Conservation (phyloP, 148 eudicot genomes). For the Limonium bicolor region DNA sequence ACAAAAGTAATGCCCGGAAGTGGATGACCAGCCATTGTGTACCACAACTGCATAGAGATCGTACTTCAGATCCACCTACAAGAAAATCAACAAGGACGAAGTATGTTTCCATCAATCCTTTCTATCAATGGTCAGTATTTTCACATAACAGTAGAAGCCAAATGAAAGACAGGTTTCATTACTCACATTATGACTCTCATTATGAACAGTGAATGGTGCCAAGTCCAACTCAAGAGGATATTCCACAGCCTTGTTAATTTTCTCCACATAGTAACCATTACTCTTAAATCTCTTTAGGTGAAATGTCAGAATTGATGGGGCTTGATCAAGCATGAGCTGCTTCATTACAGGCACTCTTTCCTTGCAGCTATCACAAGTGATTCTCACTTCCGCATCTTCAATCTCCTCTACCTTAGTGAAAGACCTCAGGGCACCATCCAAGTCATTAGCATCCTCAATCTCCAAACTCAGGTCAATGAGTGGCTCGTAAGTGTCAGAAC, state of each 20-base stretch:
- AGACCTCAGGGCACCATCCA: constrained; percentile 53
- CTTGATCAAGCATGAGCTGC: constrained; percentile 63
- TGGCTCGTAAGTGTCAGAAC: constrained; percentile 70
- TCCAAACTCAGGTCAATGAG: constrained; percentile 71
- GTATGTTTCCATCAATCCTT: too few species aligned
- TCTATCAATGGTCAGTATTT: too few species aligned
- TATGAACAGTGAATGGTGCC: constrained; percentile 29
- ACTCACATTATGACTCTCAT: constrained; percentile 29
- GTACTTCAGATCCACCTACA: constrained; percentile 51
- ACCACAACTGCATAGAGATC: constrained; percentile 69
- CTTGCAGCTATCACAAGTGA: constrained; percentile 65
- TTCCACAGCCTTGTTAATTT: constrained; percentile 56
- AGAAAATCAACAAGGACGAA: background rate
- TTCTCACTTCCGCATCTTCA: constrained; percentile 51
- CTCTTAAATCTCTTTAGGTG: constrained; percentile 92
- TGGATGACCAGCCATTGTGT: constrained; percentile 49
- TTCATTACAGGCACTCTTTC: constrained; percentile 73
- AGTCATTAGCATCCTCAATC: constrained; percentile 51
- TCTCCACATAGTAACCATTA: constrained; percentile 52
- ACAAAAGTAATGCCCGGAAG: constrained; percentile 75
- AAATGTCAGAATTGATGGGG: constrained; percentile 55
- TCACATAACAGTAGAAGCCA: too few species aligned
- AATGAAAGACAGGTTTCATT: too few species aligned
- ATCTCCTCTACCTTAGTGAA: constrained; percentile 82
- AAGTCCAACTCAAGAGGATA: constrained; percentile 72